phyloP scores from a whole-genome alignment of 129 eudicot genomes.

The Saposhnikovia divaricata region DNA sequence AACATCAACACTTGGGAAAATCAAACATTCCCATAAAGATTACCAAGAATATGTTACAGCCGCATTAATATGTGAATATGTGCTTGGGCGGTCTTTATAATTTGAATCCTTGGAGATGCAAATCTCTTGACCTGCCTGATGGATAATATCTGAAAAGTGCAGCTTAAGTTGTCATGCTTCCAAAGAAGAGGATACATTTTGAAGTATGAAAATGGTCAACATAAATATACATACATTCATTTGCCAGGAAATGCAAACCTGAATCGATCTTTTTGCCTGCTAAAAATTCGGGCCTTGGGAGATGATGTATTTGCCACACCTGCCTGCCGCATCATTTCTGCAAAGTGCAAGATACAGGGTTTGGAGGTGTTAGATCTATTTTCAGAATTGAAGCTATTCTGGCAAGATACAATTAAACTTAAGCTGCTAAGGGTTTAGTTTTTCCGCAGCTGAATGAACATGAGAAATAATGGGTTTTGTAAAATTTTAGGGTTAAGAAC shows the following conservation, averaged over 20 bases:
- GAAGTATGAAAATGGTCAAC: not conserved
- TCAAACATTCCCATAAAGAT: constrained; percentile 8
- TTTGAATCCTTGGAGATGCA: not conserved
- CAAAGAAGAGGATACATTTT: not conserved
- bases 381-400: not conserved
- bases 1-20: constrained; percentile 6
- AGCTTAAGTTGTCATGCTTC: constrained; percentile 4
- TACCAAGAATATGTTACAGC: not conserved
- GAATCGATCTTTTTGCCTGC: constrained; percentile 39
- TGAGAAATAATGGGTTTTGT: not conserved
- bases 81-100: constrained; percentile 2
- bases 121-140: constrained; percentile 1
- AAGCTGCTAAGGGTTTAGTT: not conserved
- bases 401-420: not conserved
- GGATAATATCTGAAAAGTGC: not conserved
- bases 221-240: constrained; percentile 19
- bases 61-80: not conserved
- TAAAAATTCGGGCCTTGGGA: constrained; percentile 54
- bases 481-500: not conserved
- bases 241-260: constrained; percentile 48
- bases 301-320: constrained; percentile 67
- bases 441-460: not conserved
- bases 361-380: not conserved
- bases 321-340: constrained; percentile 77
- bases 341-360: constrained; percentile 3